Conservation (phyloP, 2,329 filamentous ascomycete genomes). For the Leptographium flavum region DNA sequence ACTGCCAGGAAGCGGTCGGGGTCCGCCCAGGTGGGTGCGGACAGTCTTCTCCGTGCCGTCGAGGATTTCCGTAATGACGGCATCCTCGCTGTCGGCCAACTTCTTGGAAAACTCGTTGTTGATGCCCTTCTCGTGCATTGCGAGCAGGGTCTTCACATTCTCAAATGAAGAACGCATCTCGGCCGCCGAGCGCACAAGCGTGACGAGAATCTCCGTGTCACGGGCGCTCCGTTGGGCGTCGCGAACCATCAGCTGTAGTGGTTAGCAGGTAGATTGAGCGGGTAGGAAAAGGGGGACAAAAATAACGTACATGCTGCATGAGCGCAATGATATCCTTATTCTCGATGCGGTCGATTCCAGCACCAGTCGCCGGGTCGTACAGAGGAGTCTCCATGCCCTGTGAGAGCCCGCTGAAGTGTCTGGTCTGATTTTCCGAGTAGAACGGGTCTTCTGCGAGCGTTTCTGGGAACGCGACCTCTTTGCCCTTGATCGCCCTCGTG, state of each 20-base stretch:
- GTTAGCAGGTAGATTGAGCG: not conserved
- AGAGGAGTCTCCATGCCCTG: slow-evolving; percentile 82
- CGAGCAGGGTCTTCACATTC: slow-evolving; percentile 84
- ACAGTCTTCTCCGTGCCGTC: slow-evolving; percentile 77
- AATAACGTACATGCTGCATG: slow-evolving; percentile 72
- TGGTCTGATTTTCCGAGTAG: slow-evolving; percentile 40
- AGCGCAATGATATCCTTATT: slow-evolving; percentile 93
- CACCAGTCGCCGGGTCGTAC: slow-evolving; percentile 79
- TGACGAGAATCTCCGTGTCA: slow-evolving; percentile 91
- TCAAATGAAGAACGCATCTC: slow-evolving; percentile 97
- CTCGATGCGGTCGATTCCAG: slow-evolving; percentile 80
- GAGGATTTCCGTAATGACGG: slow-evolving; percentile 76
- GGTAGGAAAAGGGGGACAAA: not conserved
- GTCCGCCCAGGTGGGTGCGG: slow-evolving; percentile 70
- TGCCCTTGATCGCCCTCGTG: slow-evolving; percentile 33
- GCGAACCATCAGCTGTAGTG: slow-evolving; percentile 64
- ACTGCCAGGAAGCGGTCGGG: slow-evolving; percentile 64
- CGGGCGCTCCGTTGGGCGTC: slow-evolving; percentile 92
- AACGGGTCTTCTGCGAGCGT: slow-evolving; percentile 51
- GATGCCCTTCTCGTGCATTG: slow-evolving; percentile 77
- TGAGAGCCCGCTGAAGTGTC: slow-evolving; percentile 76
- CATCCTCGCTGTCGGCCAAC: slow-evolving; percentile 66
- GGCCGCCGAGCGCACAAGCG: slow-evolving; percentile 80
- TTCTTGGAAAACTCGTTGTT: slow-evolving; percentile 69
- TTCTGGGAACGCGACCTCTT: slow-evolving; percentile 39